Conservation (phyloP, 164 flowering plant species). For the Annona squamosa region DNA sequence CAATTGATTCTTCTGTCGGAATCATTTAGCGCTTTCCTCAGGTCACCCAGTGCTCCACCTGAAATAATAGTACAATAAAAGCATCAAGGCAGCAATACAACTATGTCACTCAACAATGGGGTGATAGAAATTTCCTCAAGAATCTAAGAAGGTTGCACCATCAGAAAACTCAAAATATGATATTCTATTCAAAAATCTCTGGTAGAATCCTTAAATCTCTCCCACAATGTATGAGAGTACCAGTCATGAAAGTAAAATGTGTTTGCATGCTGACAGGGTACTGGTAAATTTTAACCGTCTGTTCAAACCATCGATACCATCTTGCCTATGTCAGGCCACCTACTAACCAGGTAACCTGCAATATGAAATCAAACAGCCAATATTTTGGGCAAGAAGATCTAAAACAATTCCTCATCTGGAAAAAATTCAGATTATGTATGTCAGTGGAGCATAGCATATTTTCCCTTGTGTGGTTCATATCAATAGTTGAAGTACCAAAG, state of each 20-base stretch:
- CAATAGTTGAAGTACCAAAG: not conserved
- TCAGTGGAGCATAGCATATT: not conserved
- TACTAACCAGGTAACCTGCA: too few species aligned
- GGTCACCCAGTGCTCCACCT: slow-evolving; percentile 69
- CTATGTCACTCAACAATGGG: not conserved
- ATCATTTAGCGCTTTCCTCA: slow-evolving; percentile 53
- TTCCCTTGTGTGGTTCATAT: not conserved
- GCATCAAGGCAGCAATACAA: slow-evolving; percentile 1
- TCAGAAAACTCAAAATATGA: not conserved
- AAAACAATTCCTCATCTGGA: not conserved
- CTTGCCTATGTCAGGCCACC: too few species aligned
- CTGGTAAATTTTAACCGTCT: too few species aligned
- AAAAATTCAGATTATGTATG: not conserved
- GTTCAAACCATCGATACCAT: too few species aligned
- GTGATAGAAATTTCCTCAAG: not conserved
- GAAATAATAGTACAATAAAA: slow-evolving; percentile 16
- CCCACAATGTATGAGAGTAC: too few species aligned
- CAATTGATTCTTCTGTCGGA: slow-evolving; percentile 46
- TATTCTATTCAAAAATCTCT: too few species aligned
- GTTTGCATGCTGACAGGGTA: too few species aligned
- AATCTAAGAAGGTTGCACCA: not conserved
- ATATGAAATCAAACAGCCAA: not conserved
- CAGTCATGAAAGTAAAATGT: too few species aligned
- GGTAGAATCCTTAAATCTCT: too few species aligned
- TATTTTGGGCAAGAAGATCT: not conserved